These are phyloP conservation scores for Polychaeton citri DNA, from an alignment of 2,329 filamentous ascomycete species.

Conservation along the genomic window DNA sequence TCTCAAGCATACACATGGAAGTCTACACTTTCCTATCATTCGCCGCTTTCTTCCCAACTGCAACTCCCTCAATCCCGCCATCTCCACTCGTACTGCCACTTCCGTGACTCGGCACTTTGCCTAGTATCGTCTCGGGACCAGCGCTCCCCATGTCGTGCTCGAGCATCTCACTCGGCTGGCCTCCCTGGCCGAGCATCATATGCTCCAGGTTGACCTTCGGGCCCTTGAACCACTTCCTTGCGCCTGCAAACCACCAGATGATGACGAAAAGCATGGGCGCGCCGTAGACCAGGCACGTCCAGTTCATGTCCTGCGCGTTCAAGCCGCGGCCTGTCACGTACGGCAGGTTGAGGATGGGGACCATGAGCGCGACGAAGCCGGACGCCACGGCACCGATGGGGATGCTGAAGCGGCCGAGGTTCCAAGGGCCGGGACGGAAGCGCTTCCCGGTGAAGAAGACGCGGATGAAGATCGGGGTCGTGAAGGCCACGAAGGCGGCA, in stretches of 20 bases:
- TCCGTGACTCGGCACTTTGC: not conserved
- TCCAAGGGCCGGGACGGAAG: constrained; percentile 56
- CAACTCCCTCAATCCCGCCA: too few relatives aligned
- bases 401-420: constrained; percentile 47
- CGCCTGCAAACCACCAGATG: constrained; percentile 51
- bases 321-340: constrained; percentile 43
- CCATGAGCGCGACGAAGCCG: constrained; percentile 50
- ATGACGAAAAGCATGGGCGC: constrained; percentile 43
- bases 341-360: constrained; percentile 55
- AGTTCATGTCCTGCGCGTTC: constrained; percentile 47
- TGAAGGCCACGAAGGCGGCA: constrained; percentile 45
- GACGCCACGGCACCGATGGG: constrained; percentile 45
- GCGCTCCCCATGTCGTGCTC: not conserved
- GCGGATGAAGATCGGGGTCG: constrained; percentile 44
- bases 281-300: constrained; percentile 54
- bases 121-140: not conserved
- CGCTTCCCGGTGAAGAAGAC: constrained; percentile 43
- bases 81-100: too few relatives aligned
- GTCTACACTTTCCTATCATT: too few relatives aligned
- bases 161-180: too few relatives aligned
- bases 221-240: constrained; percentile 56
- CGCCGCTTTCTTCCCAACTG: too few relatives aligned
- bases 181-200: constrained; percentile 10
- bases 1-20: too few relatives aligned
- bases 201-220: constrained; percentile 55